Conservation (phyloP, 805 yeast genomes). For the Debaryomyces maramus region DNA sequence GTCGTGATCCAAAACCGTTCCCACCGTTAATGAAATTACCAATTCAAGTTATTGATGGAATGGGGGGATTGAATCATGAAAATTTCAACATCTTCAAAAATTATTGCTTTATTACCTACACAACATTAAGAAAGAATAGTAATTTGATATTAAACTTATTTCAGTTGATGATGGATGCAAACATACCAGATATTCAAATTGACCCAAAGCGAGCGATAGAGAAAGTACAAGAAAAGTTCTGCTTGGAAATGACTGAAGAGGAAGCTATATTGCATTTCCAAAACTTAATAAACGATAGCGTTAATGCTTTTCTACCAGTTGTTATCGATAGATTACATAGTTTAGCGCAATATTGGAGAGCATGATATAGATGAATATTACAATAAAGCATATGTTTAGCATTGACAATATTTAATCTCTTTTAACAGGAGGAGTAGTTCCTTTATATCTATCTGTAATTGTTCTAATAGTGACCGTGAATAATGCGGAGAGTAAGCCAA, state of each 20-base stretch:
- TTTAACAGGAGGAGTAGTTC: constrained; percentile 8
- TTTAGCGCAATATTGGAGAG: constrained; percentile 97
- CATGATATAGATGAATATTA: no score
- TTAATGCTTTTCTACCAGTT: constrained; percentile 88
- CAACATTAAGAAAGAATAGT: constrained; percentile 85
- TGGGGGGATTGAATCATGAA: constrained; percentile 89
- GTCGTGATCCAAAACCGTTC: constrained; percentile 97
- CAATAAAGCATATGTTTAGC: not conserved
- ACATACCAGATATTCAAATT: constrained; percentile 82
- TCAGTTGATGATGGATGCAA: constrained; percentile 91
- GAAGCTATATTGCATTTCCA: constrained; percentile 96
- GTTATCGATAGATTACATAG: constrained; percentile 94
- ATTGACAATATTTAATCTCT: not conserved
- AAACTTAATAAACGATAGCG: constrained; percentile 89
- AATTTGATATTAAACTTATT: constrained; percentile 86
- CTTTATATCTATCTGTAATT: constrained; percentile 21
- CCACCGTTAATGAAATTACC: constrained; percentile 98
- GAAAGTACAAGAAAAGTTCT: constrained; percentile 92
- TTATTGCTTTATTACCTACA: constrained; percentile 92
- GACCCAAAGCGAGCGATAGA: constrained; percentile 86
- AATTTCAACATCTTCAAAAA: constrained; percentile 85
- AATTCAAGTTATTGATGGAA: constrained; percentile 94
- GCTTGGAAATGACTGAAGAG: constrained; percentile 90
- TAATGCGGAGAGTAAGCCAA: constrained; percentile 24
- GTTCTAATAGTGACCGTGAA: constrained; percentile 19